Conservation (phyloP, 768 basidiomycete genomes). For the Psilocybe azurescens region DNA sequence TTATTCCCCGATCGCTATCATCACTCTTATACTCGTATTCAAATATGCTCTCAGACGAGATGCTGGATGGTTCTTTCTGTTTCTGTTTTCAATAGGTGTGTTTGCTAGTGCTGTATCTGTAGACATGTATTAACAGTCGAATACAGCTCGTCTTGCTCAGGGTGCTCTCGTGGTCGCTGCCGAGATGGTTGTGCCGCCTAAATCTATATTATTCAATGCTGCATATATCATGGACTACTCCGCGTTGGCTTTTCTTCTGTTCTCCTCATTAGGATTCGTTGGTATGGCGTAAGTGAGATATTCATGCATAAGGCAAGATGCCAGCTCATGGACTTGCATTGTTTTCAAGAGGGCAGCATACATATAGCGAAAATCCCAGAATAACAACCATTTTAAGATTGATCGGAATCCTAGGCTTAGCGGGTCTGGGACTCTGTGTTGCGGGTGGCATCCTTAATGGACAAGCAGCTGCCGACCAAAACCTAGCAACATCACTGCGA, state of each 20-base stretch:
- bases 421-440: slow-evolving; percentile 46
- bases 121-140: neutral
- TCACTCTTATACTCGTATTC: slow-evolving; percentile 49
- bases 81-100: slow-evolving; percentile 63
- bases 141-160: slow-evolving; percentile 60
- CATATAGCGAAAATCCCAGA: slow-evolving; percentile 54
- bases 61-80: slow-evolving; percentile 73
- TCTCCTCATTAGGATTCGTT: slow-evolving; percentile 52
- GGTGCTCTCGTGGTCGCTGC: slow-evolving; percentile 63
- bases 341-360: slow-evolving; percentile 49
- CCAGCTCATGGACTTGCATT: neutral
- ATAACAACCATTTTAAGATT: slow-evolving; percentile 42
- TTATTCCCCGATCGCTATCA: slow-evolving; percentile 58
- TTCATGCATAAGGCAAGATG: neutral
- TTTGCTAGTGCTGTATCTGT: slow-evolving; percentile 12
- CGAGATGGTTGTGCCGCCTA: slow-evolving; percentile 44
- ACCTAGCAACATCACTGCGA: slow-evolving; percentile 43
- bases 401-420: slow-evolving; percentile 40
- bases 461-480: slow-evolving; percentile 35
- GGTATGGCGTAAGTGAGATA: slow-evolving; percentile 49
- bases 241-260: slow-evolving; percentile 43
- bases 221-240: slow-evolving; percentile 56
- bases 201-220: slow-evolving; percentile 53
- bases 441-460: slow-evolving; percentile 54
- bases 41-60: slow-evolving; percentile 63